Base-by-base conservation (phyloP, 2,329 filamentous ascomycete species). In the Phialocephala sp. region DNA sequence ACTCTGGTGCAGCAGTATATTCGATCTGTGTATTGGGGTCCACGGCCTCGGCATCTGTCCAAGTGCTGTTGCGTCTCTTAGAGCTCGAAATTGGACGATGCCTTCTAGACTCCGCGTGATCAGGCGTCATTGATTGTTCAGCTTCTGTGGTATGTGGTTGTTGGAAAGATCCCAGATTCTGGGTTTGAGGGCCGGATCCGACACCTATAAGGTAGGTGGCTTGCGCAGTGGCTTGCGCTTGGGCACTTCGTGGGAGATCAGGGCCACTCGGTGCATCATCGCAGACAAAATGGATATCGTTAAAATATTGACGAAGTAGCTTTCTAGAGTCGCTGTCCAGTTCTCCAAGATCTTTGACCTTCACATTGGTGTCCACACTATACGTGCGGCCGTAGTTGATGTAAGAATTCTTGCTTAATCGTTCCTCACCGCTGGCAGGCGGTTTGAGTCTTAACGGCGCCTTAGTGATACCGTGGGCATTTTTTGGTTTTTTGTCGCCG, bases 351-450 rank as follows among this genome's bases (percentile, higher is more conserved):
- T 74, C 70, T 41, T 62, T 68, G 37, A 73, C 71, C 43, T 72
- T 73, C n/a, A 72, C 68, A 47, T 73, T 69, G 1, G 64, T 60
- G 43, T 73, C 71, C 0, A 72, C 68, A 8, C 65, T 69, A 43
- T 72, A 72, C 0, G 65, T 52, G 52, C 64, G 62, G 1, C 61
- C 67, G 55, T 73, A 73, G 58, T 73, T 71, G 35, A 73, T 63
- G 3, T 69, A 62, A 2, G 68, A 71, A 6, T 64, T 64, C 8
- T 72, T 66, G 18, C 47, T 52, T 2, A 72, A 36, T 2, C 37
- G 24, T 8, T 65, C 66, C 4, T 54, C 65, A 24, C 47, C 45
- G 18, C 62, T 63, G 2, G 12, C 18, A 1, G 68, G 63, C 2
- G 71, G 61, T 2, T 24, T 60, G 14, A 73, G 54, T 37, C 64